Percentiles rank a stretch among this genome's conserved stretches.
These are phyloP conservation scores for Hypoxylon cercidicola DNA, from an alignment of 495 filamentous ascomycete species.

Conservation along the genomic window DNA sequence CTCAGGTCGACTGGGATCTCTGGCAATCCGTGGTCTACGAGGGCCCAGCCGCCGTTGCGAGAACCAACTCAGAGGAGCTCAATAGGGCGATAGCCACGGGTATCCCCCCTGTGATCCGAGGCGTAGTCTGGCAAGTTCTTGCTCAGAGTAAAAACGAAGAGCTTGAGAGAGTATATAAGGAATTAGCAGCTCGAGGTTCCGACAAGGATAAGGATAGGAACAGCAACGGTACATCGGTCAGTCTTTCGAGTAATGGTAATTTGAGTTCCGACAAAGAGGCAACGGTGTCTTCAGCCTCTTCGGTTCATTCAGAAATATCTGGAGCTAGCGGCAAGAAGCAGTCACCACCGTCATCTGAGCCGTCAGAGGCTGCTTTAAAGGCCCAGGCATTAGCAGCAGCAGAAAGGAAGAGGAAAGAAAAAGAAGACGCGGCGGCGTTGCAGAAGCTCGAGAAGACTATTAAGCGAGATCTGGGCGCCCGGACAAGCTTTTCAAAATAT, in stretches of 20 bases:
- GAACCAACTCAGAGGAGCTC: slow-evolving; percentile 86
- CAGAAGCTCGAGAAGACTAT: slow-evolving; percentile 92
- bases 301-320: slow-evolving; percentile 83
- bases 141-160: slow-evolving; percentile 93
- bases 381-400: slow-evolving; percentile 71
- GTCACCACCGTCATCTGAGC: slow-evolving; percentile 70
- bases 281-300: slow-evolving; percentile 79
- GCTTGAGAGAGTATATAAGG: slow-evolving; percentile 85
- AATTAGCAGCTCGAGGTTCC: slow-evolving; percentile 81
- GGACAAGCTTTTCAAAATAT: slow-evolving; percentile 97
- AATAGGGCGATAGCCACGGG: slow-evolving; percentile 91
- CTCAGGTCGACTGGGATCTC: slow-evolving; percentile 92
- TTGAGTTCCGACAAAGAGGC: slow-evolving; percentile 68
- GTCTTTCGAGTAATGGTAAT: slow-evolving; percentile 50
- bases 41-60: slow-evolving; percentile 84
- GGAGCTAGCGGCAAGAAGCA: slow-evolving; percentile 68
- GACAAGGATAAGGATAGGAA: slow-evolving; percentile 77
- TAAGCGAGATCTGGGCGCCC: slow-evolving; percentile 85
- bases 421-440: slow-evolving; percentile 74
- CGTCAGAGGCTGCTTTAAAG: slow-evolving; percentile 72
- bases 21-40: slow-evolving; percentile 97
- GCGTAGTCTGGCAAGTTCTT: slow-evolving; percentile 97
- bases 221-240: slow-evolving; percentile 58
- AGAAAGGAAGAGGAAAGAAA: slow-evolving; percentile 77
- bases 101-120: slow-evolving; percentile 92